Evolutionary conservation across 148 eudicot genomes (phyloP).

Genomic region (Vaccinium darrowii): DNA sequence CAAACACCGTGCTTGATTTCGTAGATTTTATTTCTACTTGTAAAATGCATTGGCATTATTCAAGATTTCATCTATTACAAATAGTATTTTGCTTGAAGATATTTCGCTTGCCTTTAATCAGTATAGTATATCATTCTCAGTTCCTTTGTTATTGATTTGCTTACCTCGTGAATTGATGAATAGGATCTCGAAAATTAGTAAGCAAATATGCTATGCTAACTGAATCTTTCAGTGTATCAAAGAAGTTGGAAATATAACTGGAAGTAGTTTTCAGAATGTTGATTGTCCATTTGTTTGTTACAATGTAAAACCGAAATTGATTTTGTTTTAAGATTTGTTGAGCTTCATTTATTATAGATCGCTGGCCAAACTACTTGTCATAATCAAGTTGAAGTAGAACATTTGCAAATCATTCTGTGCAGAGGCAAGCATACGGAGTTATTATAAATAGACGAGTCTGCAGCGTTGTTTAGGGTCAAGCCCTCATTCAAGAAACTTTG

Average conservation of each 20-base stretch:
- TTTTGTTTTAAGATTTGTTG: not conserved
- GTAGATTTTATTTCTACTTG: not conserved
- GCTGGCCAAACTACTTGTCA: not conserved
- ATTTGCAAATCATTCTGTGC: not conserved
- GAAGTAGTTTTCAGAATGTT: slow-evolving; percentile 2
- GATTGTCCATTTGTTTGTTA: not conserved
- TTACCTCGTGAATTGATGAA: not conserved
- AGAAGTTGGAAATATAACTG: not conserved
- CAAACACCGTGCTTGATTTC: not conserved
- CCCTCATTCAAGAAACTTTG: not conserved
- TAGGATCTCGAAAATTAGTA: not conserved
- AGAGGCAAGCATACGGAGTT: not conserved
- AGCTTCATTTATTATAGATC: not conserved
- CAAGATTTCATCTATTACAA: not conserved
- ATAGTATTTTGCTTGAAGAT: not conserved
- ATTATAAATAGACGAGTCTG: not conserved
- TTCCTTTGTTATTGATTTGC: not conserved
- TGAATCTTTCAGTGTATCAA: not conserved
- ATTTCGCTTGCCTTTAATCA: not conserved
- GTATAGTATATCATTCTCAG: not conserved
- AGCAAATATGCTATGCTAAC: not conserved
- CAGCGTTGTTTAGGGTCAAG: not conserved
- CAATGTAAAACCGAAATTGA: not conserved
- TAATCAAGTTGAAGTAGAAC: not conserved
- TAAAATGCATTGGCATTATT: not conserved